Conservation (phyloP, 768 basidiomycete species). For the Albatrellus ellisii region DNA sequence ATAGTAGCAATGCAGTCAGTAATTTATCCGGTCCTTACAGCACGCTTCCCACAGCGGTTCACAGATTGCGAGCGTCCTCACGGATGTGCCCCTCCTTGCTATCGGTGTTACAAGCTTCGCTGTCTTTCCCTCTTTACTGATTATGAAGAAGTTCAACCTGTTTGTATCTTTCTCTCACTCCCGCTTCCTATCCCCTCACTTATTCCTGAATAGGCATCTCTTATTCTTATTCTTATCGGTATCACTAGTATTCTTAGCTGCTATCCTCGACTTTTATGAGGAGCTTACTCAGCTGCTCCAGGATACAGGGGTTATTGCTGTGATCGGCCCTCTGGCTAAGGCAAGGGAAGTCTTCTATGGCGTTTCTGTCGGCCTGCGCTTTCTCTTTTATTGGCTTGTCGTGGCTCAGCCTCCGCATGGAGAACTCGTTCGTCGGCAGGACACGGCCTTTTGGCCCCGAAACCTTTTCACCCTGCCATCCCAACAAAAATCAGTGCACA, state of each 20-base stretch:
- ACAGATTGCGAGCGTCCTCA: constrained; percentile 15
- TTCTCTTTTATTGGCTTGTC: constrained; percentile 58
- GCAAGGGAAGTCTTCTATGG: constrained; percentile 47
- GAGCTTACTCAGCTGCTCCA: constrained; percentile 29
- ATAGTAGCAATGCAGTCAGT: too few species aligned
- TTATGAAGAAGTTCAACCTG: constrained; percentile 13
- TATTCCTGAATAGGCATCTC: constrained; percentile 18
- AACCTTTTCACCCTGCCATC: constrained; percentile 11
- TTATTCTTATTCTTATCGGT: constrained; percentile 43
- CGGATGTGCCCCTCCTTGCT: constrained; percentile 18
- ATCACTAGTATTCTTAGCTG: constrained; percentile 47
- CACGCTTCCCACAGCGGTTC: too few species aligned
- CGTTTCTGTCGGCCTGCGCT: constrained; percentile 43
- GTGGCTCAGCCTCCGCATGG: constrained; percentile 43
- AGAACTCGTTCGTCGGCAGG: constrained; percentile 19
- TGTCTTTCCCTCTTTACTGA: constrained; percentile 16
- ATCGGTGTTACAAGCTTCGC: constrained; percentile 19
- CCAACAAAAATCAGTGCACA: too few species aligned
- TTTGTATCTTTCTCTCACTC: constrained; percentile 2
- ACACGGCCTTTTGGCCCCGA: constrained; percentile 9
- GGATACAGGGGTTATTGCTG: constrained; percentile 4
- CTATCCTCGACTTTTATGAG: constrained; percentile 48
- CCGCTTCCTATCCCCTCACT: not conserved
- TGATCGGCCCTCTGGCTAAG: constrained; percentile 27
- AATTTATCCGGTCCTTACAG: too few species aligned